Base-by-base conservation (phyloP, 2,329 filamentous ascomycete species). In the Penicillium palitans region DNA sequence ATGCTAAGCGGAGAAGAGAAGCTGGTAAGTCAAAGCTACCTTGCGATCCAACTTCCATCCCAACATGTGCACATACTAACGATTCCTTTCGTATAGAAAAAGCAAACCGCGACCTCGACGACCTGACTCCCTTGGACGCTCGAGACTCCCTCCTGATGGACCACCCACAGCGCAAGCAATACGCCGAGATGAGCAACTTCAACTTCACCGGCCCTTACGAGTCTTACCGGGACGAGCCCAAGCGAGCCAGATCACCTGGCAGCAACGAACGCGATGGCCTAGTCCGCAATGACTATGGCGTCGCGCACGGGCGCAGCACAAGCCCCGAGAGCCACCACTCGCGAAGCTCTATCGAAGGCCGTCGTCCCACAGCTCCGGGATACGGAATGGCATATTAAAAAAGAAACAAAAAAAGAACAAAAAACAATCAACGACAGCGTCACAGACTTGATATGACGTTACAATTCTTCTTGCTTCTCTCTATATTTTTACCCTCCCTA, bases 1-100 rank as follows among this genome's bases (percentile, higher is more conserved):
- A 98, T 76, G 87, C 90, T 64, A 89, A 89, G 82, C 87, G 88
- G 70, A 88, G 91, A 77, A 96, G 96, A 84, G 90, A 93, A 78
- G 86, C 91, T 74, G 91, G 91, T 91, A 90, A 85, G 87, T 80
- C 40, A 31, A 37, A 45, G 9, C 13, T 17, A 17, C 12, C 24
- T 31, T 31, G 2, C 3, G 29, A 15, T 42, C 42, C n/a, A 42
- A 5, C 25, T 35, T 24, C 9, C 19, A 41, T 19, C 21, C n/a
- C 19, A 77, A 62, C 39, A 55, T 44, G 49, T 39, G 58, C 62
- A 65, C n/a, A 10, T 51, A 24, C 69, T 59, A 33, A 49, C 39
- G 10, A 42, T n/a, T 7, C 4, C 60, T 33, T 24, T 29, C 21
- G 40, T 24, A 24, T 75, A 91, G 90, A 93, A 76, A 91, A 93